Evolutionary conservation across 768 basidiomycete species (phyloP).

Genomic region (Collybiopsis luxurians): DNA sequence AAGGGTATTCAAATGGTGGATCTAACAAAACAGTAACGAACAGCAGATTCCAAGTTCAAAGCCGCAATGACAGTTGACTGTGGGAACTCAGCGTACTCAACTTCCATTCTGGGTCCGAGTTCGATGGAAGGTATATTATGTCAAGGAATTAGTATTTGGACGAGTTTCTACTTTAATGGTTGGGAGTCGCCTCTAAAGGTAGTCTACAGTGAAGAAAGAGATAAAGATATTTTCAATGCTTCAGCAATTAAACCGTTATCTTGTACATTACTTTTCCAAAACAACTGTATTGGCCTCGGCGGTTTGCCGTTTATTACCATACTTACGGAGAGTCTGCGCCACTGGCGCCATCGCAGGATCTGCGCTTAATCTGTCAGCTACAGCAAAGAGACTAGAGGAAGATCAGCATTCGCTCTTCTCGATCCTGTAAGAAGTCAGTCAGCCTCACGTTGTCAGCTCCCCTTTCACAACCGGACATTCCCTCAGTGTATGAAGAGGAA

Average conservation of each 20-base stretch:
- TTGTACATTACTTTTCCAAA: neutral
- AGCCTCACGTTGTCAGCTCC: slow-evolving; percentile 55
- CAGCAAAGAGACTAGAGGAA: slow-evolving; percentile 34
- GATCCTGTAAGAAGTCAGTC: neutral
- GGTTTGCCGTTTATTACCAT: neutral
- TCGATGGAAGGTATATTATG: no score
- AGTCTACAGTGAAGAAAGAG: no score
- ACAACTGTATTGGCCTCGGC: neutral
- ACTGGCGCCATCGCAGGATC: slow-evolving; percentile 33
- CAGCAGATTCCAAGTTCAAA: no score
- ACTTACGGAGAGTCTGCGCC: slow-evolving; percentile 34
- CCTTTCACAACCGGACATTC: slow-evolving; percentile 53
- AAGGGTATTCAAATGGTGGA: neutral
- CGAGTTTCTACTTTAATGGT: no score
- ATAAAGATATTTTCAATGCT: no score
- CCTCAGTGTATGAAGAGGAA: slow-evolving; percentile 43
- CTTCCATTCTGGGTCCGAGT: no score
- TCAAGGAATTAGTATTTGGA: no score
- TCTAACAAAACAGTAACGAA: no score
- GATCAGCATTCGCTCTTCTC: neutral
- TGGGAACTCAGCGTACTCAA: no score
- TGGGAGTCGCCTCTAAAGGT: no score
- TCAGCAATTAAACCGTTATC: no score
- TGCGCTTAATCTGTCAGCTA: slow-evolving; percentile 41
- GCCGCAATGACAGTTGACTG: no score